Conservation (phyloP, 2,329 filamentous ascomycete genomes). For the Didymella glomerata region DNA sequence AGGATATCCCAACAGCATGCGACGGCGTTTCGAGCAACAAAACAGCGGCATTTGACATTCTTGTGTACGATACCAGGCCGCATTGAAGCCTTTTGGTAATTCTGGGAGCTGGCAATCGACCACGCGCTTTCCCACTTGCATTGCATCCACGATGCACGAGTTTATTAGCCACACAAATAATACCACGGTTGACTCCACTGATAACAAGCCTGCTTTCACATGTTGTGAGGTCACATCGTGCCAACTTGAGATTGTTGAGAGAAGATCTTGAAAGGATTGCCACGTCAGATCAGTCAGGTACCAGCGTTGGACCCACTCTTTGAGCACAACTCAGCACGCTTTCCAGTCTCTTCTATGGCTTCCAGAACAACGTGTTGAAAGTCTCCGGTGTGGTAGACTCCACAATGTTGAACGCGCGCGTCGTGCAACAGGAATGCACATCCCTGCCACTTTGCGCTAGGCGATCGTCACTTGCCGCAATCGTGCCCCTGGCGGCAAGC, state of each 20-base stretch:
- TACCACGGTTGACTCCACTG: neutral
- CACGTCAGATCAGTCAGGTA: conserved; percentile 1
- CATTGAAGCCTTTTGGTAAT: conserved; percentile 5
- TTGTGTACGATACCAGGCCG: conserved; percentile 6
- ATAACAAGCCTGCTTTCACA: neutral
- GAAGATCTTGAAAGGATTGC: neutral
- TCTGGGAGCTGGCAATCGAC: conserved; percentile 22
- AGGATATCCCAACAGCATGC: conserved; percentile 39
- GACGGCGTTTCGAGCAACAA: conserved; percentile 33
- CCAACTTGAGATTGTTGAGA: conserved; percentile 2
- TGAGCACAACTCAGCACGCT: neutral
- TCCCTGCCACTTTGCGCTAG: conserved; percentile 30
- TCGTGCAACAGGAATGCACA: conserved; percentile 23
- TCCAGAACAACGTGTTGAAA: conserved; percentile 1
- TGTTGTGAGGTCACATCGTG: neutral
- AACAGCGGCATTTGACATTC: conserved; percentile 22
- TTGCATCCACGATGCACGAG: neutral
- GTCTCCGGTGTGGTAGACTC: neutral
- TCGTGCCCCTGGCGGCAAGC: conserved; percentile 42
- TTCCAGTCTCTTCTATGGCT: neutral
- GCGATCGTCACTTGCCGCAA: conserved; percentile 35
- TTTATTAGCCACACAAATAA: conserved; percentile 3
- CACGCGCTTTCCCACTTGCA: conserved; percentile 21
- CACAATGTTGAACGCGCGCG: conserved; percentile 13
- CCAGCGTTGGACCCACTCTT: neutral